A percentile compares a stretch with the other conserved stretches of the same genome.
phyloP scores from a whole-genome alignment of 2,329 filamentous ascomycete genomes.

The Pseudopyricularia cyperi region DNA sequence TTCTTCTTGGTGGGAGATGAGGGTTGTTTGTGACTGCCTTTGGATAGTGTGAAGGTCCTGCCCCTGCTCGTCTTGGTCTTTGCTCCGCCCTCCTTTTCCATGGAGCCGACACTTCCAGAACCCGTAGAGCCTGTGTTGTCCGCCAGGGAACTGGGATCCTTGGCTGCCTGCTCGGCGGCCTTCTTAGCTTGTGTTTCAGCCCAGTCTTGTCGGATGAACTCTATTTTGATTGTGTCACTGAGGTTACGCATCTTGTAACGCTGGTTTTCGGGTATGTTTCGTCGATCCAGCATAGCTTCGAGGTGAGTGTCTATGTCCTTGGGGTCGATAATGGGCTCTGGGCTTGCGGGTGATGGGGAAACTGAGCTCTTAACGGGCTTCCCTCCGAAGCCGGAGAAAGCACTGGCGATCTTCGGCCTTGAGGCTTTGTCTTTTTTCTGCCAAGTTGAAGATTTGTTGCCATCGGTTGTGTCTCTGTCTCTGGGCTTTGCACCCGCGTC shows the following conservation, averaged over 20 bases:
- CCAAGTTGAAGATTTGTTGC: conserved; percentile 9
- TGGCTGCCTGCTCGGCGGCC: conserved; percentile 9
- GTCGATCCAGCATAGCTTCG: conserved; percentile 60
- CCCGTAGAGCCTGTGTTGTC: conserved; percentile 29
- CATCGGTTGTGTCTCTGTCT: conserved; percentile 4
- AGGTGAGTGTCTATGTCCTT: conserved; percentile 43
- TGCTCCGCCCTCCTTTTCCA: conserved; percentile 26
- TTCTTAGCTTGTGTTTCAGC: conserved; percentile 45
- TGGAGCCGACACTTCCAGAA: conserved; percentile 23
- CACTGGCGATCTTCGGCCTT: conserved; percentile 24
- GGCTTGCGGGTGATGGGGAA: conserved; percentile 16
- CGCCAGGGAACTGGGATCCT: conserved; percentile 1
- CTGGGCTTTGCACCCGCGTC: background rate
- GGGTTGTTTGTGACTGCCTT: conserved; percentile 42
- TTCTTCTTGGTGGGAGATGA: conserved; percentile 62
- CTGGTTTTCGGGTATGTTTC: conserved; percentile 90
- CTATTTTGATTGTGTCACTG: conserved; percentile 81
- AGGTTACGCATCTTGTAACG: conserved; percentile 88
- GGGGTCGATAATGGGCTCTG: conserved; percentile 40
- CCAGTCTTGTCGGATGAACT: conserved; percentile 87
- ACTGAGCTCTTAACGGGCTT: conserved; percentile 9
- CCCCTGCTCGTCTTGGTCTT: conserved; percentile 51
- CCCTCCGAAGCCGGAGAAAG: conserved; percentile 23
- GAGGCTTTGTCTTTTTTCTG: conserved; percentile 25
- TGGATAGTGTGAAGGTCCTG: conserved; percentile 67